A percentile compares a stretch with the other conserved stretches of the same genome.
phyloP scores from a whole-genome alignment of 306 rosid genomes.

The Fragaria vesca region DNA sequence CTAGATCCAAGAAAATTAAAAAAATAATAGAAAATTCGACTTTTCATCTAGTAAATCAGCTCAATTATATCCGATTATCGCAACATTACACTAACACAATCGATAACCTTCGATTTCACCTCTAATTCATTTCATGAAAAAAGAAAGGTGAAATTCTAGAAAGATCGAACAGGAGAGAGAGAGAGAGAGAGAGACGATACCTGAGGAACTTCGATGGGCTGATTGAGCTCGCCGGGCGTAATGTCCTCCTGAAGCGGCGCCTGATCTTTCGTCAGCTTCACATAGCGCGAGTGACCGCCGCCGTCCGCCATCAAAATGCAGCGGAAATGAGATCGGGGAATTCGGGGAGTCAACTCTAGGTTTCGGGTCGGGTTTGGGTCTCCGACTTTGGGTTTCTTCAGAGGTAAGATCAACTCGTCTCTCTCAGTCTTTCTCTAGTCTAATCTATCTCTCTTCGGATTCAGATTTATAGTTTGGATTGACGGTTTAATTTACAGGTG shows the following conservation, averaged over 20 bases:
- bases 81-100: neutral
- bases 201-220: slow-evolving; percentile 95
- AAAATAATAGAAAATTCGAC: neutral
- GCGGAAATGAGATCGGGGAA: neutral
- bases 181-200: slow-evolving; percentile 28
- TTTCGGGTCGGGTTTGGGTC: too few relatives aligned
- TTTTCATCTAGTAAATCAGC: neutral
- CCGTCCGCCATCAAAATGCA: slow-evolving; percentile 63
- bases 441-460: neutral
- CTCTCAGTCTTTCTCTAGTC: neutral
- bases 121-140: neutral
- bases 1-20: neutral
- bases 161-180: neutral
- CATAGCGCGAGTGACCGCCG: slow-evolving; percentile 67
- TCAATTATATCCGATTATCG: neutral
- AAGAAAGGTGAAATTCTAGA: neutral
- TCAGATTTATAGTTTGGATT: neutral
- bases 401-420: neutral
- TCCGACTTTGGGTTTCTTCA: neutral
- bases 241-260: slow-evolving; percentile 61
- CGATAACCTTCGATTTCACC: neutral
- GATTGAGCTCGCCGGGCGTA: slow-evolving; percentile 93
- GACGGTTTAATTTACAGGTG: slow-evolving; percentile 4
- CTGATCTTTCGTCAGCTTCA: slow-evolving; percentile 82
- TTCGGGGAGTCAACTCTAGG: neutral